Base-by-base conservation (phyloP, 1,139 yeast species). In the Geotrichum aggregatum region DNA sequence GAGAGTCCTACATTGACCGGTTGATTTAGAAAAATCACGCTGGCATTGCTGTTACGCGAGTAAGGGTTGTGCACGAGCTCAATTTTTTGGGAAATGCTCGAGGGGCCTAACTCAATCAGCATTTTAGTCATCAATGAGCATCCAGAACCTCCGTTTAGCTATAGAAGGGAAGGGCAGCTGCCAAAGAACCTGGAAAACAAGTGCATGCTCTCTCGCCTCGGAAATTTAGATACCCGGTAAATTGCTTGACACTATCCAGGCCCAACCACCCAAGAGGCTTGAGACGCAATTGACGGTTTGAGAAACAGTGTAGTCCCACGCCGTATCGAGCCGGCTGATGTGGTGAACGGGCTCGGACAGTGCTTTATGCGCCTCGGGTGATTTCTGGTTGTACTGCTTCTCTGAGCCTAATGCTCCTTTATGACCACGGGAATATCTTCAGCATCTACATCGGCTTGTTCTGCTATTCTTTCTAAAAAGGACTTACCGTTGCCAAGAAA, bases 1-100 rank as follows among this genome's bases (percentile, higher is more conserved):
- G 96, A 88, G 72, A 82, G 89, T 44, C 97, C 98, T 48, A 86
- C 95, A 58, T 88, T 87, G 52, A 89, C 95, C 1, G 98, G 98
- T 71, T 89, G 97, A 70, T 91, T 97, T 63, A 91, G 78, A 75
- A 87, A 91, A 65, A 91, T 87, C 40, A 89, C 92, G 14, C 92
- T 80, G 24, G 97, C 96, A 64, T 88, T 88, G 60, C 79, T 75
- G 71, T 88, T 89, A 96, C 96, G 89, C 11, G 95, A 79, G 71
- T 79, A 73, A 44, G 91, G 89, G 72, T 88, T 88, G 70, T 73
- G 74, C 52, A 82, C 78, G 30, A 95, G 94, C 65, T 82, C 79
- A 61, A 85, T 71, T 54, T 83, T 77, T 31, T 77, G 66, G 61
- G 78, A 82, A 58, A 89, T 82, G 21, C 85, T 77, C 1, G 95